Conservation (phyloP, 768 basidiomycete species). For the Cantharellus cinnabarinus region DNA sequence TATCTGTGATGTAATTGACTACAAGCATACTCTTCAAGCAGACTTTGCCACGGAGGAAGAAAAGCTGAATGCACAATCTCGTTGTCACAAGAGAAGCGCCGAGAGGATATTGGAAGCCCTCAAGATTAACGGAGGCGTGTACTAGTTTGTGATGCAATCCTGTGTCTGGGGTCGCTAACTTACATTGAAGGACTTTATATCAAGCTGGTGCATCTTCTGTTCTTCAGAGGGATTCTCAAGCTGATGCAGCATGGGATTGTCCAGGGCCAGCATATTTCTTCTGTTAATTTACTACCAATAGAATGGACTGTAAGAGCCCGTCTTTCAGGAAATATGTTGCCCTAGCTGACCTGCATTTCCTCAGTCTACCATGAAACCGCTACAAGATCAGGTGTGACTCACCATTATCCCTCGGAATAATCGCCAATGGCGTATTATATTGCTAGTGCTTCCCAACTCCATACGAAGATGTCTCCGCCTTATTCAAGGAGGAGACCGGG, state of each 20-base stretch:
- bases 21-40: constrained; percentile 44
- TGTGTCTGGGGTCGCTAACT: neutral
- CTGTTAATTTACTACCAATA: constrained; percentile 30
- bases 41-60: constrained; percentile 32
- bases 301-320: constrained; percentile 43
- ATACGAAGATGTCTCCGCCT: constrained; percentile 48
- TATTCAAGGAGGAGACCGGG: constrained; percentile 69
- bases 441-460: constrained; percentile 87
- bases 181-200: constrained; percentile 35
- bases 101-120: constrained; percentile 60
- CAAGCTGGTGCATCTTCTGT: constrained; percentile 26
- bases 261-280: constrained; percentile 67
- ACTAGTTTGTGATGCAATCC: constrained; percentile 10
- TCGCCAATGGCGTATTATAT: constrained; percentile 28
- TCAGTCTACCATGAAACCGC: constrained; percentile 1
- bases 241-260: constrained; percentile 3
- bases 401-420: neutral
- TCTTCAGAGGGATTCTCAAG: neutral
- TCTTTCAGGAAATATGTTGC: constrained; percentile 11
- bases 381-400: constrained; percentile 1
- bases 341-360: neutral
- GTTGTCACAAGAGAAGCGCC: constrained; percentile 74
- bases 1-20: constrained; percentile 42
- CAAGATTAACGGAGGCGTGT: constrained; percentile 62
- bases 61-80: constrained; percentile 35